Conservation (phyloP, 139 green algal species). For the Diplosphaera chodatii region DNA sequence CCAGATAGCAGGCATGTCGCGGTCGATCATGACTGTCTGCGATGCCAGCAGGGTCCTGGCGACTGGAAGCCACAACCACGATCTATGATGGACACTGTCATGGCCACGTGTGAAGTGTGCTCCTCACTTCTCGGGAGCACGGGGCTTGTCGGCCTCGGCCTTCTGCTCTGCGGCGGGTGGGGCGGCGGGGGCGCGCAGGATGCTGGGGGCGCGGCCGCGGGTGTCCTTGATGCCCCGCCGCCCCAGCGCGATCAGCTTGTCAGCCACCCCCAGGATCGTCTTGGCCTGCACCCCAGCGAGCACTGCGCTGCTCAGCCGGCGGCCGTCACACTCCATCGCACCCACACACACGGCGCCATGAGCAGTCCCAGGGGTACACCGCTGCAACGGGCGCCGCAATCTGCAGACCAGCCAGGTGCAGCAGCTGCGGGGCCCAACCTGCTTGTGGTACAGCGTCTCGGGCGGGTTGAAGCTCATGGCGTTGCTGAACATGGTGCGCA, state of each 20-base stretch:
- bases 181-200: neutral
- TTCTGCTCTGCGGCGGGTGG: slow-evolving; percentile 8
- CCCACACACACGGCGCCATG: no score
- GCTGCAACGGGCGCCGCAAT: no score
- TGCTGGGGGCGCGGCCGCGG: neutral
- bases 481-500: slow-evolving; percentile 60
- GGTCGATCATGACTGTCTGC: no score
- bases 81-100: no score
- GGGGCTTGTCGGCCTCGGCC: neutral
- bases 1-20: no score
- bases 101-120: no score
- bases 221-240: slow-evolving; percentile 25
- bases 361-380: no score
- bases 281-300: slow-evolving; percentile 19
- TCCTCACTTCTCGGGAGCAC: neutral
- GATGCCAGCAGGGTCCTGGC: no score
- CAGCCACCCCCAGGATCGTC: slow-evolving; percentile 26
- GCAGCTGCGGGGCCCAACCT: slow-evolving; percentile 3
- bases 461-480: slow-evolving; percentile 51
- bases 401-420: neutral
- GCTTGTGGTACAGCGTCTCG: slow-evolving; percentile 27
- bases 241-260: slow-evolving; percentile 28
- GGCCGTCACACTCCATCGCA: no score
- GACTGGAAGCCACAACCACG: no score
- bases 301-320: no score